These are phyloP conservation scores for Xylaria sp. DNA, from an alignment of 2,329 filamentous ascomycete genomes.

Conservation along the genomic window DNA sequence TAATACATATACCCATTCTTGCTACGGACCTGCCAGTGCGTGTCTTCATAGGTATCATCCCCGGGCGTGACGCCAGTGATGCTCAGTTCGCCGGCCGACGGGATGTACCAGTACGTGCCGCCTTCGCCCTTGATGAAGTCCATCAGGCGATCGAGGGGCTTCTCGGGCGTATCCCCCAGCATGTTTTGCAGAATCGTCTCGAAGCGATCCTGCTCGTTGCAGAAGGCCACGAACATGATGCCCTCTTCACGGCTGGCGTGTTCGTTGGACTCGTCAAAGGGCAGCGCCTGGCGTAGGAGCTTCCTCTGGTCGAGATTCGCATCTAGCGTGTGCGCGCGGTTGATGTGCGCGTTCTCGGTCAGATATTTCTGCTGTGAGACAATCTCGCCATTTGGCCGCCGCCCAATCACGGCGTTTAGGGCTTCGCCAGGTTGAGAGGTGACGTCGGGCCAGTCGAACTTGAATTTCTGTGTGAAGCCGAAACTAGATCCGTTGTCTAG, in stretches of 20 bases:
- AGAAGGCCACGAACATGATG: conserved; percentile 27
- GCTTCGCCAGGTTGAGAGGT: conserved; percentile 19
- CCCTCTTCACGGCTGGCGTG: conserved; percentile 25
- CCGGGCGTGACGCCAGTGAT: conserved; percentile 13
- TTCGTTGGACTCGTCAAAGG: conserved; percentile 9
- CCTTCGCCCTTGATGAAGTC: conserved; percentile 23
- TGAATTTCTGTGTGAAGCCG: conserved; percentile 24
- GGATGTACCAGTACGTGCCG: conserved; percentile 26
- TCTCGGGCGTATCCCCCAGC: conserved; percentile 20
- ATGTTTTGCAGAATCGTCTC: conserved; percentile 21
- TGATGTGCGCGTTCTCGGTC: conserved; percentile 15
- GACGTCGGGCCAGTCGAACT: conserved; percentile 24
- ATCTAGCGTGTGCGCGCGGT: conserved; percentile 23
- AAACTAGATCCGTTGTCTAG: conserved; percentile 16
- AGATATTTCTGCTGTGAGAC: conserved; percentile 21
- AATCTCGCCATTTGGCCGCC: conserved; percentile 22
- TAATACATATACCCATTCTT: conserved; percentile 22
- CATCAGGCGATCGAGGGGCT: conserved; percentile 24
- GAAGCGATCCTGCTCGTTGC: conserved; percentile 23
- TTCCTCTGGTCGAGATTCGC: conserved; percentile 25
- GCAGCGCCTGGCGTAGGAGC: conserved; percentile 24
- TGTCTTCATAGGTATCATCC: conserved; percentile 26
- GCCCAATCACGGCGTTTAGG: conserved; percentile 23
- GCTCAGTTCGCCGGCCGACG: conserved; percentile 11
- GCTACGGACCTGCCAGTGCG: conserved; percentile 24